Evolutionary conservation across 2,329 filamentous ascomycete genomes (phyloP), one percentile per base, ranked within the genome.

Genomic region (Esteya vermicola): DNA sequence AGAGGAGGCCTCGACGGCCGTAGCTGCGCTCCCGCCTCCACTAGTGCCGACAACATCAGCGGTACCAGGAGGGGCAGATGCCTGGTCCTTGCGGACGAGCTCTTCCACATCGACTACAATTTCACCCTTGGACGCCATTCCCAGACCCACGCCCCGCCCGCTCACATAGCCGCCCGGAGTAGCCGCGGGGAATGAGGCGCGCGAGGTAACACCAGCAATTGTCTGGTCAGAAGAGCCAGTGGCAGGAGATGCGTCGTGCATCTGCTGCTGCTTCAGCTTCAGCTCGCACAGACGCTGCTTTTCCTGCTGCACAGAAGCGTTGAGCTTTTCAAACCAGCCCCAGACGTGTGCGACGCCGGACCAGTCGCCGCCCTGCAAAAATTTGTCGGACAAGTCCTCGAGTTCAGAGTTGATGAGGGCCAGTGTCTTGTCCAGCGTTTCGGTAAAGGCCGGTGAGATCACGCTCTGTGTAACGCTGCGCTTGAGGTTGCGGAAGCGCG

Each of bases 321-420:
- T 10, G 0, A 44, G 22, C 16, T 47, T 40, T 10, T 33, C 42
- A 9, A 48, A 33, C 43, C 38, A 47, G 9, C 9, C 27, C 2
- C 16, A 28, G 19, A 46, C 40, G 22, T 43, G 43, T 3, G 28
- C 16, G 5, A 30, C 42, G 6, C 43, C 43, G 1, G 40, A 36
- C 40, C 42, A 47, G 42, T 48, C 45, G n/a, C 45, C 43, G 4
- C 42, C 42, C 25, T 44, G 47, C 25, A 48, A 33, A 30, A 47
- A 21, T 33, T 43, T 43, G 39, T 48, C 47, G 0, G 42, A 43
- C 43, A 48, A 37, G n/a, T 42, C 45, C 9, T 48, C 45, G 2
- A 48, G 43, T 39, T 47, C 47, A 7, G 28, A 26, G 30, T 45
- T 42, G 13, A 43, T 40, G 9, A 34, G 26, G 4, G 18, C 34